Conservation (phyloP, 1,139 yeast genomes). For the Lodderomyces parapsilosis region DNA sequence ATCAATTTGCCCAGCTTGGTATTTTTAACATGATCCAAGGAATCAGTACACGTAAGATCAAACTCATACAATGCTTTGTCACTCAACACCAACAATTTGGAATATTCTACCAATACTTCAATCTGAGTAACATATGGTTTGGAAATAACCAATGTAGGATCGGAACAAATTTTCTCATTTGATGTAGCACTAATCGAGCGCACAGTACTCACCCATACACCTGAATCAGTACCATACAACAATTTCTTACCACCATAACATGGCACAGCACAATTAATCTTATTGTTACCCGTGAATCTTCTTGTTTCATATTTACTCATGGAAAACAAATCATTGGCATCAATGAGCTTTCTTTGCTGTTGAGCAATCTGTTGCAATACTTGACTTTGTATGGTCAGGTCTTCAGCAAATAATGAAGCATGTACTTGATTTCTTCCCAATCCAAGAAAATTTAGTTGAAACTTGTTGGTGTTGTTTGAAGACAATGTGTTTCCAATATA, state of each 20-base stretch:
- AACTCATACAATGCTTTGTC: constrained; percentile 84
- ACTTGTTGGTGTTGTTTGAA: constrained; percentile 28
- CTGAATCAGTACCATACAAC: constrained; percentile 88
- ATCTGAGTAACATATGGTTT: constrained; percentile 81
- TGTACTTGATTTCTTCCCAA: constrained; percentile 47
- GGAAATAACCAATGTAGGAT: constrained; percentile 77
- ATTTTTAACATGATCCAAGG: constrained; percentile 67
- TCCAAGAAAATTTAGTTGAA: constrained; percentile 50
- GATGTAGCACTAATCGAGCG: constrained; percentile 45
- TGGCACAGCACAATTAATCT: constrained; percentile 90
- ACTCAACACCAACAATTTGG: constrained; percentile 74
- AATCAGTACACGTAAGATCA: constrained; percentile 67
- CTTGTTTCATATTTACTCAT: constrained; percentile 70
- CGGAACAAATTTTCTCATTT: constrained; percentile 54
- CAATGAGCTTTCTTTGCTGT: constrained; percentile 74
- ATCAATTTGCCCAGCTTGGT: constrained; percentile 76
- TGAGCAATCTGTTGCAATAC: constrained; percentile 74
- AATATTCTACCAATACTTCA: constrained; percentile 90
- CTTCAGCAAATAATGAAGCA: constrained; percentile 47
- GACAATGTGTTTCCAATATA: constrained; percentile 30
- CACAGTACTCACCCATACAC: constrained; percentile 77
- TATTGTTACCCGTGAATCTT: constrained; percentile 67
- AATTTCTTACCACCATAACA: constrained; percentile 93
- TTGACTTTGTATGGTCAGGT: constrained; percentile 67
- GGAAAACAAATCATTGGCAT: constrained; percentile 77